These are phyloP conservation scores for Mortierella sp. DNA, from an alignment of 371 early-diverging fungal species.

Conservation along the genomic window DNA sequence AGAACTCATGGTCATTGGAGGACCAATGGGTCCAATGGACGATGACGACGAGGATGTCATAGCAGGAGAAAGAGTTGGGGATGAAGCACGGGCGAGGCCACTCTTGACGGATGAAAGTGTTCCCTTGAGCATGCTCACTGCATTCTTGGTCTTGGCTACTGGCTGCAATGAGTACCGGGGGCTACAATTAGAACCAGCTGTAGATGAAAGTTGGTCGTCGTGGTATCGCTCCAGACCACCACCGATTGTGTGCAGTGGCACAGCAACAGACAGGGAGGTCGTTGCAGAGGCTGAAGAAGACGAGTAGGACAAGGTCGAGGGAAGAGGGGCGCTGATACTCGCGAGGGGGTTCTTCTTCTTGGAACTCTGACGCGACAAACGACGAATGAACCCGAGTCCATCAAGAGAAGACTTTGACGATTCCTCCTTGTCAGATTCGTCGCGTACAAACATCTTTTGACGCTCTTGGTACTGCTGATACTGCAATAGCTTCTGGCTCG, in stretches of 20 bases:
- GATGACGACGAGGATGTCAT: not conserved
- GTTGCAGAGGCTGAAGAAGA: not conserved
- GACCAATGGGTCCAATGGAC: not conserved
- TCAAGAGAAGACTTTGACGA: not conserved
- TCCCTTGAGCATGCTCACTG: constrained; percentile 19
- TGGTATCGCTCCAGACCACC: not conserved
- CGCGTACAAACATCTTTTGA: constrained; percentile 32
- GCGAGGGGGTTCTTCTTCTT: constrained; percentile 23
- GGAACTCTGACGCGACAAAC: constrained; percentile 24
- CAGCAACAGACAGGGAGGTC: constrained; percentile 15
- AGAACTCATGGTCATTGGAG: not conserved
- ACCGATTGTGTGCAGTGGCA: not conserved
- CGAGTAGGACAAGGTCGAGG: not conserved
- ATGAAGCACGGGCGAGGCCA: constrained; percentile 16
- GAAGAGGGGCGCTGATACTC: constrained; percentile 45
- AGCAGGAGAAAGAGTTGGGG: not conserved
- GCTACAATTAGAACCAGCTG: not conserved
- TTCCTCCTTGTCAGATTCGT: constrained; percentile 19
- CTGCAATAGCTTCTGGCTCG: constrained; percentile 26
- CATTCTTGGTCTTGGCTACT: constrained; percentile 15
- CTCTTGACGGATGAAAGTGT: constrained; percentile 27
- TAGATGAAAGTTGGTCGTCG: not conserved
- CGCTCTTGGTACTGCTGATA: constrained; percentile 45
- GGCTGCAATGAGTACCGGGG: not conserved
- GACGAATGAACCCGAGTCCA: constrained; percentile 28